phyloP scores from a whole-genome alignment of 352 stramenopile species.

The Pythium brassicae region DNA sequence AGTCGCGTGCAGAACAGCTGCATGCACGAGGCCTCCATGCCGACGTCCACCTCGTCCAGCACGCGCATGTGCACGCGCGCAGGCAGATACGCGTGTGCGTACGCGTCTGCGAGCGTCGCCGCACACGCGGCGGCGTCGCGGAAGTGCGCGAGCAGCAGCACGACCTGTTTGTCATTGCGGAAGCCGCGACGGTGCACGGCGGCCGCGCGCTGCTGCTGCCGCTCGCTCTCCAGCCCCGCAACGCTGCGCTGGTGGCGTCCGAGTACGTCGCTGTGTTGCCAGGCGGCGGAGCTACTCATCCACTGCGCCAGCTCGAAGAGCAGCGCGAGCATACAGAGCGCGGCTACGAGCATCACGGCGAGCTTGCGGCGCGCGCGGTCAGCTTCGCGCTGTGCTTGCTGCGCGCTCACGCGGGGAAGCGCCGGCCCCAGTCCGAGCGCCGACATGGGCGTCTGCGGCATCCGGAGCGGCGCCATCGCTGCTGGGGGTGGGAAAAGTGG shows the following conservation, averaged over 20 bases:
- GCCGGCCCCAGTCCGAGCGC: conserved; percentile 49
- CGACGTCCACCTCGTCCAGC: conserved; percentile 67
- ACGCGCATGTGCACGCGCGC: conserved; percentile 61
- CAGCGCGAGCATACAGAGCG: conserved; percentile 23
- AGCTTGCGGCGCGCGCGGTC: conserved; percentile 10
- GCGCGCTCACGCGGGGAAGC: conserved; percentile 17
- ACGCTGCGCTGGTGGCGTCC: conserved; percentile 18
- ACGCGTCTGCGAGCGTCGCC: conserved; percentile 41
- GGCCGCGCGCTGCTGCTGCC: conserved; percentile 5
- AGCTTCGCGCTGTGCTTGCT: conserved; percentile 11
- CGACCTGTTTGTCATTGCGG: conserved; percentile 64
- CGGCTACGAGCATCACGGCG: conserved; percentile 19
- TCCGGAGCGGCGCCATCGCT: conserved; percentile 10
- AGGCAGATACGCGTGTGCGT: conserved; percentile 28
- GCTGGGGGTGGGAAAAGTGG: background rate
- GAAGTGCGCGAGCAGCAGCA: conserved; percentile 68
- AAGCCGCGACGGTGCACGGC: conserved; percentile 27
- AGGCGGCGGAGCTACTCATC: conserved; percentile 18
- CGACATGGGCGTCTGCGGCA: conserved; percentile 54
- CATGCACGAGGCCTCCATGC: conserved; percentile 54
- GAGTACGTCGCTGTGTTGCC: conserved; percentile 7
- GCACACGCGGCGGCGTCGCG: conserved; percentile 56
- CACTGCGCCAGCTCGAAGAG: conserved; percentile 38
- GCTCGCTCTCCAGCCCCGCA: conserved; percentile 16
- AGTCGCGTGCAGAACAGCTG: conserved; percentile 52